Conservation (phyloP, 2,329 filamentous ascomycete genomes). For the Metarhizium guizhouense region DNA sequence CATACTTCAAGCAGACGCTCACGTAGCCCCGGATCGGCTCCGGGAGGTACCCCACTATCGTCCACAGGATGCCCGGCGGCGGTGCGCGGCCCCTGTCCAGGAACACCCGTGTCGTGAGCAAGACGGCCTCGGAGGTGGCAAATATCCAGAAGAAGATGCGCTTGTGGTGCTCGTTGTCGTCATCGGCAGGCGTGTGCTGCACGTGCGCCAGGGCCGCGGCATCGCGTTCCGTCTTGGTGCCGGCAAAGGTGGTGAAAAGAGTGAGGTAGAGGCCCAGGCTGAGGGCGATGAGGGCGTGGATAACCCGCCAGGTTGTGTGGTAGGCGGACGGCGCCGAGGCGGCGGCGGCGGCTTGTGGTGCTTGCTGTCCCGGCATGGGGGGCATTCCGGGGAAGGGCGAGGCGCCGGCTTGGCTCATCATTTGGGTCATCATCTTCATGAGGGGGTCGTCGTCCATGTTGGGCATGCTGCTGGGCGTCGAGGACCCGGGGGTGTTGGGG, state of each 20-base stretch:
- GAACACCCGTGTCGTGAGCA: slow-evolving; percentile 64
- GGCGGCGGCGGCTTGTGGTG: slow-evolving; percentile 17
- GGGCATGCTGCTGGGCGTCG: slow-evolving; percentile 8
- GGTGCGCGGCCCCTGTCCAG: slow-evolving; percentile 52
- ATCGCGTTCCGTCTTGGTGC: slow-evolving; percentile 53
- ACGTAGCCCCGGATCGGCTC: slow-evolving; percentile 54
- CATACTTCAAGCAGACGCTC: slow-evolving; percentile 53
- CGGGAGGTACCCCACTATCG: slow-evolving; percentile 56
- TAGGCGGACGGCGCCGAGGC: slow-evolving; percentile 21
- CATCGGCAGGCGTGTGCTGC: slow-evolving; percentile 15
- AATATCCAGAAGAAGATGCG: slow-evolving; percentile 67
- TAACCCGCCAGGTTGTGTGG: slow-evolving; percentile 56
- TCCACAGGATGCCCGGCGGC: slow-evolving; percentile 54
- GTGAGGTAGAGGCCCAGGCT: slow-evolving; percentile 63
- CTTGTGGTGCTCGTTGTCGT: slow-evolving; percentile 23
- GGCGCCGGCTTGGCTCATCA: slow-evolving; percentile 42
- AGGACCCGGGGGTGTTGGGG: slow-evolving; percentile 14
- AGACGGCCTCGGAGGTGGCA: slow-evolving; percentile 63
- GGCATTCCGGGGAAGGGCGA: slow-evolving; percentile 28
- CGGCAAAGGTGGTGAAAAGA: slow-evolving; percentile 58
- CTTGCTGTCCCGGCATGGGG: slow-evolving; percentile 33
- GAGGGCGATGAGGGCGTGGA: slow-evolving; percentile 65
- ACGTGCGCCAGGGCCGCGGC: slow-evolving; percentile 21
- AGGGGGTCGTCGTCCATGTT: slow-evolving; percentile 24
- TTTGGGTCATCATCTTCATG: slow-evolving; percentile 65